phyloP scores from a whole-genome alignment of 2,329 filamentous ascomycete genomes.

The Aspergillus sp. region DNA sequence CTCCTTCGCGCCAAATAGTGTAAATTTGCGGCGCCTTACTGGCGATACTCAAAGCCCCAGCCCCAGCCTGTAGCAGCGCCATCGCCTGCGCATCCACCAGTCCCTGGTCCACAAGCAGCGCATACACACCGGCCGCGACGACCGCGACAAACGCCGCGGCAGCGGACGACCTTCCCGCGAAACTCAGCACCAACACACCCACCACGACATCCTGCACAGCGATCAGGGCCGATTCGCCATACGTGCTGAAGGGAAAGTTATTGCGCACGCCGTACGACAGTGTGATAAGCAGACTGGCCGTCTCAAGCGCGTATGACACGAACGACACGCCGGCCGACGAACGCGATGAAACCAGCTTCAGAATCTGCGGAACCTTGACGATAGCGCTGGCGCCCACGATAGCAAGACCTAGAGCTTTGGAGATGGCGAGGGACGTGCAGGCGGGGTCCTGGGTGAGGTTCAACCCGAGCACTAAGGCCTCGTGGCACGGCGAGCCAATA shows the following conservation, averaged over 20 bases:
- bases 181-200: conserved; percentile 75
- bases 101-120: conserved; percentile 57
- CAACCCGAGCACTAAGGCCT: conserved; percentile 74
- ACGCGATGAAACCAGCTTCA: conserved; percentile 76
- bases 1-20: conserved; percentile 73
- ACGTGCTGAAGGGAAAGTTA: conserved; percentile 91
- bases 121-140: conserved; percentile 59
- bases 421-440: conserved; percentile 83
- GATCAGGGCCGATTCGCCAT: conserved; percentile 88
- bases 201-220: conserved; percentile 88
- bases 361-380: conserved; percentile 93
- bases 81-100: conserved; percentile 60
- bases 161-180: conserved; percentile 57
- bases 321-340: conserved; percentile 81
- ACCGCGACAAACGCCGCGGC: conserved; percentile 73
- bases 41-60: conserved; percentile 71
- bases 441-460: conserved; percentile 62
- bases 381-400: conserved; percentile 85
- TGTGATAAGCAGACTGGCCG: conserved; percentile 74
- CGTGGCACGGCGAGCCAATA: conserved; percentile 77
- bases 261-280: conserved; percentile 89
- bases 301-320: conserved; percentile 88
- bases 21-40: conserved; percentile 92
- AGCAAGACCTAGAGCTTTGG: conserved; percentile 84
- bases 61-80: conserved; percentile 71